Base-by-base conservation (phyloP, 2,329 filamentous ascomycete genomes). In the Corynespora cassiicola region DNA sequence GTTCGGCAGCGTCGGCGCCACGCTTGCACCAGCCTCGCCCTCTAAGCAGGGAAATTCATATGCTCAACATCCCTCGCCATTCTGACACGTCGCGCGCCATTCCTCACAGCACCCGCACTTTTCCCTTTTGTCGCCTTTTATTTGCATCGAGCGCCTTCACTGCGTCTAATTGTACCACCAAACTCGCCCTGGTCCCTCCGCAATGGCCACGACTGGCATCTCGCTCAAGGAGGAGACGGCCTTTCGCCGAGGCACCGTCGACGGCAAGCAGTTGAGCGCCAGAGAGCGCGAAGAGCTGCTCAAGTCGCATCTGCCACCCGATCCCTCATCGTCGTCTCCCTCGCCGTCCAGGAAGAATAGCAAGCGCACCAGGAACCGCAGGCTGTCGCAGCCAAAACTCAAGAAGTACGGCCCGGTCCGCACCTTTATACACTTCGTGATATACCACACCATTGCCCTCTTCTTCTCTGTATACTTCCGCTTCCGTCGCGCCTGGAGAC, bases 391-490 rank as follows among this genome's bases (percentile, higher is more conserved):
- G 43, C 19, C 46, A 17, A 36, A 45, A 25, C 24, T 38, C n/a
- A 62, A 57, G 39, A 59, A 87, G 43, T 79, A 82, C 44, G 53
- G 77, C 38, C 82, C 88, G 58, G 55, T 89, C 27, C 75, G 74
- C 45, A 74, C 72, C 36, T 80, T 86, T 60, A 67, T 91, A 26
- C 79, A 90, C 68, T 66, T 84, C 36, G 65, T 89, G 25, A 65
- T 89, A 43, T 90, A 86, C 68, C 77, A 80, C 44, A 58, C 88
- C 39, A 75, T 92, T 52, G 90, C 96, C 61, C 79, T 86, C 47
- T 66, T 96, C 52, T 97, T 96, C 72, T 92, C 89, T 6, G 75
- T 97, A 50, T 95, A 94, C 67, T 86, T 96, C 52, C 87, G 90
- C 47, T 71, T 89, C 42, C 85, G 91, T 41, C 85, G 90, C 63